Evolutionary conservation across 805 yeast species (phyloP).

Genomic region (Candida easanensis): DNA sequence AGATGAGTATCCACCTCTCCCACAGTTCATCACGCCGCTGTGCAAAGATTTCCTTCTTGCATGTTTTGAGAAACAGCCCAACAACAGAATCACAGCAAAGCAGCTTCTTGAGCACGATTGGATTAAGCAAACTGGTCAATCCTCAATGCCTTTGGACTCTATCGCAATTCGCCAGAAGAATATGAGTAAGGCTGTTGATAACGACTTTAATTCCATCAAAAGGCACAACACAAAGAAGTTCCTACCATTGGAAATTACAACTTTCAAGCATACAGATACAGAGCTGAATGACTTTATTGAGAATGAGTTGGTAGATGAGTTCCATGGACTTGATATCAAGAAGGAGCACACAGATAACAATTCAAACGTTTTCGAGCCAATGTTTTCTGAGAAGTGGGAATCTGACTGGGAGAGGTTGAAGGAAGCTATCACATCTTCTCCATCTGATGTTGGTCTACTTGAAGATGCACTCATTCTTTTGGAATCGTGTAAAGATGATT

Average conservation of each 20-base stretch:
- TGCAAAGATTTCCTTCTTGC: conserved; percentile 57
- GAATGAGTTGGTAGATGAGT: conserved; percentile 11
- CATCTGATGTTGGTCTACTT: not conserved
- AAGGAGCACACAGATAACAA: conserved; percentile 3
- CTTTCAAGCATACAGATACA: conserved; percentile 19
- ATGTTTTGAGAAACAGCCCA: conserved; percentile 73
- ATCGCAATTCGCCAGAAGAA: conserved; percentile 3
- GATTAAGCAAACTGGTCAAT: conserved; percentile 33
- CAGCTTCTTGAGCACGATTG: conserved; percentile 59
- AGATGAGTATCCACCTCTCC: conserved; percentile 69
- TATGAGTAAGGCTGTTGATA: conserved; percentile 31
- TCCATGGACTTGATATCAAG: conserved; percentile 13
- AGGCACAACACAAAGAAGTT: conserved; percentile 21
- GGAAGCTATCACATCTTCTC: not conserved
- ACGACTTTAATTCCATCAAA: conserved; percentile 50
- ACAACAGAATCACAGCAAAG: conserved; percentile 52
- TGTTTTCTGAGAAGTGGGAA: not conserved
- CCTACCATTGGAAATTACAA: conserved; percentile 18
- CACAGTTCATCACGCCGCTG: conserved; percentile 42
- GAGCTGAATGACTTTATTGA: conserved; percentile 11
- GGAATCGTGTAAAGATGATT: not conserved
- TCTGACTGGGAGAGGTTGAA: conserved; percentile 2
- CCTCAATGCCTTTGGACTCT: conserved; percentile 7
- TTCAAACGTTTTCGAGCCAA: conserved; percentile 18
- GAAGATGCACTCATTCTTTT: not conserved